These are phyloP conservation scores for Nakazawaea peltata DNA, from an alignment of 805 yeast species.

Conservation along the genomic window DNA sequence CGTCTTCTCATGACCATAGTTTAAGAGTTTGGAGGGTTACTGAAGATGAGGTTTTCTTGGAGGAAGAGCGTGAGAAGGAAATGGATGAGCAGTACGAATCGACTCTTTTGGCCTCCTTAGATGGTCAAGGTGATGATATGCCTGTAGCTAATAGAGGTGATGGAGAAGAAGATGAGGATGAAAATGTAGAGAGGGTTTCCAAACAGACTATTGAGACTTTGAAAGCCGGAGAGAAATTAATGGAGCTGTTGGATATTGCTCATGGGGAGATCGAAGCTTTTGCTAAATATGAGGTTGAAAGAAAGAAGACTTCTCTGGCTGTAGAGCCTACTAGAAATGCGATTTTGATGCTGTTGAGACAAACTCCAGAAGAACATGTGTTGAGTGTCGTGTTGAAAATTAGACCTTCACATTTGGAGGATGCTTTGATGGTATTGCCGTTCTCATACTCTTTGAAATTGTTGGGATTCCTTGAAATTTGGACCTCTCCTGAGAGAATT, in stretches of 20 bases:
- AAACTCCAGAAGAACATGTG: conserved; percentile 72
- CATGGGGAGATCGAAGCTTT: conserved; percentile 54
- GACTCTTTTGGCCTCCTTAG: conserved; percentile 67
- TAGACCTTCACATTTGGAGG: conserved; percentile 82
- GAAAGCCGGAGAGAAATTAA: conserved; percentile 87
- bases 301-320: conserved; percentile 41
- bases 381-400: conserved; percentile 63
- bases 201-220: conserved; percentile 86
- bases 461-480: conserved; percentile 63
- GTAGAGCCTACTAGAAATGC: conserved; percentile 58
- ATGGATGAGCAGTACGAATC: conserved; percentile 86
- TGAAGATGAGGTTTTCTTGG: conserved; percentile 91
- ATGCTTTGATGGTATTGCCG: conserved; percentile 85
- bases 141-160: conserved; percentile 26
- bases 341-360: conserved; percentile 62
- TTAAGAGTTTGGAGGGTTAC: conserved; percentile 91
- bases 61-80: conserved; percentile 95
- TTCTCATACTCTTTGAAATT: conserved; percentile 73
- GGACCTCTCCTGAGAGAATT: conserved; percentile 46
- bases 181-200: conserved; percentile 56
- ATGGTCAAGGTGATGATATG: conserved; percentile 42
- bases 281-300: conserved; percentile 39
- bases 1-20: conserved; percentile 90
- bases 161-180: conserved; percentile 38
- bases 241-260: conserved; percentile 89